A percentile compares a stretch with the other conserved stretches of the same genome.
Evolutionary conservation across 2,329 filamentous ascomycete genomes (phyloP).

Genomic region (Curvularia eragrostidis): DNA sequence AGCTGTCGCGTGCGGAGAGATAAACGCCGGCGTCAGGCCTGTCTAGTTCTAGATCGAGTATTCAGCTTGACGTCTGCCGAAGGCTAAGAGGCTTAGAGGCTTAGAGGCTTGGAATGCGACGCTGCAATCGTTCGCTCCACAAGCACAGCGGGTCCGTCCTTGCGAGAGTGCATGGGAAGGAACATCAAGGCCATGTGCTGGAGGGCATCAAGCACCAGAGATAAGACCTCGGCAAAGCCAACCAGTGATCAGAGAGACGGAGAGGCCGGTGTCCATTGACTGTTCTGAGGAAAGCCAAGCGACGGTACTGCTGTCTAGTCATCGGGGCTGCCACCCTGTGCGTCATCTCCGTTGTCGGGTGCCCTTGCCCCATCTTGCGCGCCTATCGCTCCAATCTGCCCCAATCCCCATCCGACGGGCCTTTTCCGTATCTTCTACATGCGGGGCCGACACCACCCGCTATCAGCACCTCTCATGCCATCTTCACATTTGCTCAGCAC

Average conservation of each 20-base stretch:
- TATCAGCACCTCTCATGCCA: background rate
- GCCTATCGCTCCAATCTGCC: background rate
- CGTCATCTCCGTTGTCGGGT: constrained; percentile 16
- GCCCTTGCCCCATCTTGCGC: constrained; percentile 2
- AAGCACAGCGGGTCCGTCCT: background rate
- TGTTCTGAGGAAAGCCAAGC: background rate
- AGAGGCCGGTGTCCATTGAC: background rate
- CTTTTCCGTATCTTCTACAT: constrained; percentile 14
- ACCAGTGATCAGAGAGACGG: background rate
- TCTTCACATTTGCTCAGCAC: background rate
- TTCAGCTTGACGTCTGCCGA: constrained; percentile 4
- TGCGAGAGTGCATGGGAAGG: background rate
- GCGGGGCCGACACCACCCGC: background rate
- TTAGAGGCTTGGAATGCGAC: constrained; percentile 7
- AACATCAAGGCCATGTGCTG: constrained; percentile 1
- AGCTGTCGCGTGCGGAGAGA: constrained; percentile 6
- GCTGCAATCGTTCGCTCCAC: constrained; percentile 16
- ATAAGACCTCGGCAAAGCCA: constrained; percentile 5
- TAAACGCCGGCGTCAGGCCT: constrained; percentile 5
- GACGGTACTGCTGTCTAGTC: constrained; percentile 5
- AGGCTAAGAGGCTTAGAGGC: constrained; percentile 2
- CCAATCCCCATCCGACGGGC: constrained; percentile 1
- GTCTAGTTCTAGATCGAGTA: constrained; percentile 6
- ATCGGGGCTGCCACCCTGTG: constrained; percentile 1
- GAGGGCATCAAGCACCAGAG: constrained; percentile 5